Evolutionary conservation across 805 yeast genomes (phyloP).

Genomic region (Candida silvatica): DNA sequence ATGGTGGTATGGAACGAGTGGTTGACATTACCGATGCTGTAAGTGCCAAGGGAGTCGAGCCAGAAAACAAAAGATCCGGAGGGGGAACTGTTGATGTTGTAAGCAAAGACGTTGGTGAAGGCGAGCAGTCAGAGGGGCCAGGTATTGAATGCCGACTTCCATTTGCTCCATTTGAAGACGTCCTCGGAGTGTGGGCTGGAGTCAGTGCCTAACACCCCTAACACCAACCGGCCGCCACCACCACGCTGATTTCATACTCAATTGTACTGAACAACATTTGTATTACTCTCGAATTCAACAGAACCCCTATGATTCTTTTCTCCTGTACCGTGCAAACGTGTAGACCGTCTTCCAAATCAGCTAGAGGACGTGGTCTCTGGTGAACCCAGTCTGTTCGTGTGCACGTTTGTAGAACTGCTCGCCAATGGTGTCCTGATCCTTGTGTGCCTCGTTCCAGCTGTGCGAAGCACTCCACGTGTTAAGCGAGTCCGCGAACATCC

Average conservation of each 20-base stretch:
- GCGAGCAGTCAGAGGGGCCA: conserved; percentile 56
- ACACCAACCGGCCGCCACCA: no score
- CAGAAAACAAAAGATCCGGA: conserved; percentile 45
- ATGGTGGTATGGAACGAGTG: no score
- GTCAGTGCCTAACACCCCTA: no score
- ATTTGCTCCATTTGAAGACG: conserved; percentile 33
- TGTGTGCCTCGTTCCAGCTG: conserved; percentile 35
- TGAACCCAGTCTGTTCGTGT: conserved; percentile 39
- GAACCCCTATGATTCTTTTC: no score
- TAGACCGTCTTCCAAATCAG: conserved; percentile 45
- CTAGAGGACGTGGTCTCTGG: conserved; percentile 27
- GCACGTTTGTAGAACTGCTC: conserved; percentile 26
- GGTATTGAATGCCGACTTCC: conserved; percentile 43
- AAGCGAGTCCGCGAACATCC: conserved; percentile 41
- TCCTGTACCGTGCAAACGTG: conserved; percentile 37
- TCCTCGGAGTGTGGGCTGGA: conserved; percentile 15
- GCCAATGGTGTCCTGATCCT: conserved; percentile 25
- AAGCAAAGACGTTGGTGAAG: conserved; percentile 47
- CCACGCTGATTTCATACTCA: no score
- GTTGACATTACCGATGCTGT: conserved; percentile 25
- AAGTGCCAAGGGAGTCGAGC: neutral
- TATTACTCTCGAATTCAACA: no score
- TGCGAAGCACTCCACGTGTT: conserved; percentile 69
- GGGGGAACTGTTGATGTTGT: conserved; percentile 54
- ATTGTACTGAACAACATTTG: no score